Conservation (phyloP, 23 red algal genomes). For the Gracilaria caudata region DNA sequence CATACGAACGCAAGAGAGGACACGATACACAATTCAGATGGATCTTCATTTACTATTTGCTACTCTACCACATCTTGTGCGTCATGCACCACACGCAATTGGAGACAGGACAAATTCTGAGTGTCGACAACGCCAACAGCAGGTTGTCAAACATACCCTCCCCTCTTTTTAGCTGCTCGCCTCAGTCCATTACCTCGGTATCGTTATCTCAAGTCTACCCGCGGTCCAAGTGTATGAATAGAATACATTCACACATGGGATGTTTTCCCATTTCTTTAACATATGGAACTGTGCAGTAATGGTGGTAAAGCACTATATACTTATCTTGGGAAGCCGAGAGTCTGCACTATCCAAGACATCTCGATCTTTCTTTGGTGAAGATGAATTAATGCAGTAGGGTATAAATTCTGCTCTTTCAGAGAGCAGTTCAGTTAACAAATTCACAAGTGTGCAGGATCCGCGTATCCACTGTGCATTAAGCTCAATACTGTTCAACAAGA, state of each 20-base stretch:
- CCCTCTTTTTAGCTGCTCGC: not conserved
- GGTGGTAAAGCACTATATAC: constrained; percentile 45
- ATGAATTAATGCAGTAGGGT: constrained; percentile 43
- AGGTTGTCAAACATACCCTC: not conserved
- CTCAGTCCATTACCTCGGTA: constrained; percentile 1
- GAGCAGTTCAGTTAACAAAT: constrained; percentile 46
- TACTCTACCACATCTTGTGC: not conserved
- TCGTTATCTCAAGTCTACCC: constrained; percentile 6
- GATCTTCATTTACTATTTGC: constrained; percentile 9
- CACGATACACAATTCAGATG: not conserved
- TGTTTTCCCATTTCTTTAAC: constrained; percentile 47
- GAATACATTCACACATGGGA: constrained; percentile 48
- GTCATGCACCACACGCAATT: not conserved
- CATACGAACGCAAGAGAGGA: too few relatives aligned
- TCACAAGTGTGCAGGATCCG: constrained; percentile 37
- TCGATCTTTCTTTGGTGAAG: constrained; percentile 36
- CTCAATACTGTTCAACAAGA: constrained; percentile 47
- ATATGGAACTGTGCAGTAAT: constrained; percentile 47
- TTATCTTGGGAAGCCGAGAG: constrained; percentile 44
- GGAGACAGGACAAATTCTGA: not conserved
- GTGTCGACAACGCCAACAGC: not conserved
- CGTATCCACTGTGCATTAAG: constrained; percentile 48
- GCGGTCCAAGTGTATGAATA: constrained; percentile 28
- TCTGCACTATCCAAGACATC: constrained; percentile 47
- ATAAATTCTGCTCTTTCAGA: constrained; percentile 35